Percentiles rank a stretch among this genome's conserved stretches.
These are phyloP conservation scores for Eimeria tenella DNA, from an alignment of 169 alveolate species.

Conservation along the genomic window DNA sequence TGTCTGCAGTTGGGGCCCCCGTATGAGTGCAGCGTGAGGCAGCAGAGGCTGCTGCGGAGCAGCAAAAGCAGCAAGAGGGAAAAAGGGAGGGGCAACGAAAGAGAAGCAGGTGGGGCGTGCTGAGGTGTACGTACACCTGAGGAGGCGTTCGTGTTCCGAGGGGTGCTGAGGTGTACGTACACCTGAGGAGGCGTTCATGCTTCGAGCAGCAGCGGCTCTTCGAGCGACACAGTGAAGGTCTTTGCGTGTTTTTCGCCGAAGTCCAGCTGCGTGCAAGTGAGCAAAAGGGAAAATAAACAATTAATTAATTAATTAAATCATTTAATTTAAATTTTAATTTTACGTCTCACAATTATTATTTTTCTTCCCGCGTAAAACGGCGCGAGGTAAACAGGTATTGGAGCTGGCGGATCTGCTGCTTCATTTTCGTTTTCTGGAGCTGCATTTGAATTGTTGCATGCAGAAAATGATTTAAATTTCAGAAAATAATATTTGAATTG, in stretches of 20 bases:
- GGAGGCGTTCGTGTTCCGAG: background rate
- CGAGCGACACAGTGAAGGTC: conserved; percentile 1
- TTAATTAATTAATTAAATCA: background rate
- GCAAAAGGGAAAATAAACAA: background rate
- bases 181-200: background rate
- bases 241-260: conserved; percentile 35
- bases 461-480: background rate
- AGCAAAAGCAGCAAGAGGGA: background rate
- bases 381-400: conserved; percentile 50
- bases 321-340: background rate
- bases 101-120: too few species aligned
- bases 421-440: background rate
- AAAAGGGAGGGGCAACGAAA: too few species aligned
- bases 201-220: background rate
- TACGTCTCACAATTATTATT: conserved; percentile 20
- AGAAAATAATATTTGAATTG: too few species aligned
- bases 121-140: background rate
- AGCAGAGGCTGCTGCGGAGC: background rate
- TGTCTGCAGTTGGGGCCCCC: too few species aligned
- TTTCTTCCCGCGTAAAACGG: conserved; percentile 44
- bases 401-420: background rate
- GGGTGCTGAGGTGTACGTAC: background rate
- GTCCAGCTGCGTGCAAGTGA: conserved; percentile 11
- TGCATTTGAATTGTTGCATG: background rate
- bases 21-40: background rate